phyloP scores from a whole-genome alignment of 305 asterid genomes.

The Rubia tinctorum region DNA sequence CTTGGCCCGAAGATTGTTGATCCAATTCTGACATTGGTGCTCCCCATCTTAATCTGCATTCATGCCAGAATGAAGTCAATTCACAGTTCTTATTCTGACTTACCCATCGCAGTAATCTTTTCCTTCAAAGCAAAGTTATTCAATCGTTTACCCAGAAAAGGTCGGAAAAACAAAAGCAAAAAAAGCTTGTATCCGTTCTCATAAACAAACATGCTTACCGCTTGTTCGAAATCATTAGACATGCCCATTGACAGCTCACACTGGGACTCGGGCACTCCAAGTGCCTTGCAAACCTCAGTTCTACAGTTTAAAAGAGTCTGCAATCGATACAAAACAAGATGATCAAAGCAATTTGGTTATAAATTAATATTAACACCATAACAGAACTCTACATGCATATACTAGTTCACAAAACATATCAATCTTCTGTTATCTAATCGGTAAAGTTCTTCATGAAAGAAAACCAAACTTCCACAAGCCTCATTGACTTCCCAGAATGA shows the following conservation, averaged over 20 bases:
- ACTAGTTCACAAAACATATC: neutral
- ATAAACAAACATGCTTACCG: conserved; percentile 47
- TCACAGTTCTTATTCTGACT: neutral
- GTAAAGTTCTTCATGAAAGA: neutral
- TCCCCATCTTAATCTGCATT: conserved; percentile 86
- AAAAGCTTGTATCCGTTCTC: too few species aligned
- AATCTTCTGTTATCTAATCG: neutral
- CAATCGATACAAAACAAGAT: conserved; percentile 15
- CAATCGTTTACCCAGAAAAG: neutral
- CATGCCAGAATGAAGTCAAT: conserved; percentile 8
- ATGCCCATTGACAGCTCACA: conserved; percentile 95
- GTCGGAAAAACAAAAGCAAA: neutral
- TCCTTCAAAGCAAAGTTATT: neutral
- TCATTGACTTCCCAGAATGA: neutral
- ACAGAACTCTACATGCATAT: neutral
- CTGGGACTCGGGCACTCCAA: conserved; percentile 54
- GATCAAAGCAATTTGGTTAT: neutral
- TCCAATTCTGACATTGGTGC: conserved; percentile 83
- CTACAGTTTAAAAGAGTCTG: conserved; percentile 69
- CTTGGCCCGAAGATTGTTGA: conserved; percentile 90
- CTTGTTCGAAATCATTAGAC: conserved; percentile 91
- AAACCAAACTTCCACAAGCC: neutral
- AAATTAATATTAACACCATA: too few species aligned
- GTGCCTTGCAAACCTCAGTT: conserved; percentile 68
- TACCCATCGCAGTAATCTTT: neutral